A percentile compares a stretch with the other conserved stretches of the same genome.
Conservation (phyloP, 2,329 filamentous ascomycete genomes). For the Trichophyton benhamiae region DNA sequence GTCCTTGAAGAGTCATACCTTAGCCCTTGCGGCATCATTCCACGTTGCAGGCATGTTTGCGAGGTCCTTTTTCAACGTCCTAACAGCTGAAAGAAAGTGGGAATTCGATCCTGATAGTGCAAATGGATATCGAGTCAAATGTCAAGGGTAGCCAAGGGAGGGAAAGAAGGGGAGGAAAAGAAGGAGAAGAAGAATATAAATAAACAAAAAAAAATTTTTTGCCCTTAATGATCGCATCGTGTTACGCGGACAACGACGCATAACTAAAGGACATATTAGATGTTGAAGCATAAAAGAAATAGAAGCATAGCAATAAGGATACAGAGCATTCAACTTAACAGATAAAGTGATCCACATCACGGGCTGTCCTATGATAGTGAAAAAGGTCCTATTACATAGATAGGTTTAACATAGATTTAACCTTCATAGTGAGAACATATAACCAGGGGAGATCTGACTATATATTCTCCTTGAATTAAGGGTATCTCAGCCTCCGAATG, state of each 20-base stretch:
- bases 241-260: not conserved
- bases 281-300: not conserved
- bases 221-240: not conserved
- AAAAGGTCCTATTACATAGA: not conserved
- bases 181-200: not conserved
- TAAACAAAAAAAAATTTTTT: not conserved
- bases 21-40: slow-evolving; percentile 20
- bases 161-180: not conserved
- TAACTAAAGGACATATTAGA: not conserved
- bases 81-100: too few relatives aligned
- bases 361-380: not conserved
- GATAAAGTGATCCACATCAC: not conserved
- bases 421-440: not conserved
- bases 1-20: slow-evolving; percentile 13
- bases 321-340: not conserved
- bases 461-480: not conserved
- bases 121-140: not conserved
- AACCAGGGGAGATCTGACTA: not conserved
- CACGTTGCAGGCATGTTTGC: slow-evolving; percentile 21
- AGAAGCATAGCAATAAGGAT: not conserved
- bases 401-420: not conserved
- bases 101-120: too few relatives aligned
- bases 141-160: not conserved
- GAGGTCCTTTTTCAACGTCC: not conserved
- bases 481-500: not conserved